Percentiles rank a stretch among this genome's conserved stretches.
phyloP scores from a whole-genome alignment of 2,329 filamentous ascomycete genomes.

The Purpureocillium lavendulum region DNA sequence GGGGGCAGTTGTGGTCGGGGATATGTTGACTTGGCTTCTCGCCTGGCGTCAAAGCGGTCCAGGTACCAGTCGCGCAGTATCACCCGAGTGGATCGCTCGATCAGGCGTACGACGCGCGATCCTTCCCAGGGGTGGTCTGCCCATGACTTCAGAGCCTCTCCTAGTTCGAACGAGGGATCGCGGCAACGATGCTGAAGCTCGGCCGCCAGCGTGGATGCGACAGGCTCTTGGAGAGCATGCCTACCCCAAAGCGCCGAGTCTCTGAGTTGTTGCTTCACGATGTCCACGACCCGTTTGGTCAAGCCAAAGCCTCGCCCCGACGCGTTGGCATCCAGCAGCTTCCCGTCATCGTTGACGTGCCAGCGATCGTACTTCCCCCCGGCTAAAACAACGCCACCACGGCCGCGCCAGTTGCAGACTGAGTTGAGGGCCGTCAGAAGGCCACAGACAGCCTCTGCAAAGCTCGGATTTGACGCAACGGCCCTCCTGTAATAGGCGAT shows the following conservation, averaged over 20 bases:
- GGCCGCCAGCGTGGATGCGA: constrained; percentile 40
- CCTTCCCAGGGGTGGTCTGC: constrained; percentile 78
- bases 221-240: constrained; percentile 53
- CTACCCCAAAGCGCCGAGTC: constrained; percentile 84
- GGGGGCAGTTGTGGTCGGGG: constrained; percentile 64
- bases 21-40: constrained; percentile 51
- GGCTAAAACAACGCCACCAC: constrained; percentile 75
- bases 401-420: constrained; percentile 87
- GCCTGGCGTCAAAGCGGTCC: constrained; percentile 61
- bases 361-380: constrained; percentile 73
- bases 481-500: constrained; percentile 88
- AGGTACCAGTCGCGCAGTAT: constrained; percentile 82
- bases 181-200: constrained; percentile 34
- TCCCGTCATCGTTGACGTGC: constrained; percentile 82
- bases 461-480: constrained; percentile 85
- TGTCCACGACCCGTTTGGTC: constrained; percentile 82
- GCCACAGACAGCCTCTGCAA: constrained; percentile 94
- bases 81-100: constrained; percentile 75
- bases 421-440: constrained; percentile 92
- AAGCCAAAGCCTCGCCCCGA: constrained; percentile 63
- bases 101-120: constrained; percentile 69
- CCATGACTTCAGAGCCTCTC: constrained; percentile 48
- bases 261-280: constrained; percentile 78
- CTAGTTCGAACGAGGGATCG: constrained; percentile 25
- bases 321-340: constrained; percentile 65